These are phyloP conservation scores for Vigna radiata DNA, from an alignment of 306 rosid genomes.

Conservation along the genomic window DNA sequence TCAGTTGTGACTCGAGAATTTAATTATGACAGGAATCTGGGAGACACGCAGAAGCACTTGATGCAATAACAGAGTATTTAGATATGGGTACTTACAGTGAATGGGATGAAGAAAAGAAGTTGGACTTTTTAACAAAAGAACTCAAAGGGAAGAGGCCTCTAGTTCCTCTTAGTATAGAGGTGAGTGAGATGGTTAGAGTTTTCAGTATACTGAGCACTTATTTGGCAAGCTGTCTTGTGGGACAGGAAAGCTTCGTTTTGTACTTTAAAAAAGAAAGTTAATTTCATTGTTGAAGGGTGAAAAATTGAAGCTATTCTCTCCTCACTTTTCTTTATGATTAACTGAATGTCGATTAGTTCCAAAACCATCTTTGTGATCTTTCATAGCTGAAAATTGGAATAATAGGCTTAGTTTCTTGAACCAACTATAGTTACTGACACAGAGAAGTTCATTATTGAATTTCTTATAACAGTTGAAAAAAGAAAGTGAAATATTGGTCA, in stretches of 20 bases:
- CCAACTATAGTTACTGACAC: background rate
- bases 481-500: background rate
- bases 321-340: background rate
- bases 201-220: slow-evolving; percentile 5
- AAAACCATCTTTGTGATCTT: background rate
- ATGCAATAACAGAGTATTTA: slow-evolving; percentile 78
- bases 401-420: slow-evolving; percentile 17
- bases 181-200: slow-evolving; percentile 47
- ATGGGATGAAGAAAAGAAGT: slow-evolving; percentile 95
- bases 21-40: slow-evolving; percentile 74
- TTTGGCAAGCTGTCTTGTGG: slow-evolving; percentile 3
- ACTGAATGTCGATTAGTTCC: slow-evolving; percentile 15
- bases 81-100: slow-evolving; percentile 90
- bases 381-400: slow-evolving; percentile 30
- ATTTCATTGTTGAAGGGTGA: background rate
- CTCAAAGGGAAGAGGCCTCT: slow-evolving; percentile 95
- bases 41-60: slow-evolving; percentile 92
- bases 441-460: slow-evolving; percentile 3
- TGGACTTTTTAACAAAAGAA: slow-evolving; percentile 80
- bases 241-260: slow-evolving; percentile 1
- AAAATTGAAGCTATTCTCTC: slow-evolving; percentile 19
- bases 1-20: slow-evolving; percentile 37
- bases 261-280: slow-evolving; percentile 22
- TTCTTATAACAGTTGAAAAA: background rate
- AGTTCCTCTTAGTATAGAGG: slow-evolving; percentile 82